Evolutionary conservation across 2,329 filamentous ascomycete species (phyloP), one percentile per base, ranked within the genome.

Genomic region (Trichoderma lentiforme): DNA sequence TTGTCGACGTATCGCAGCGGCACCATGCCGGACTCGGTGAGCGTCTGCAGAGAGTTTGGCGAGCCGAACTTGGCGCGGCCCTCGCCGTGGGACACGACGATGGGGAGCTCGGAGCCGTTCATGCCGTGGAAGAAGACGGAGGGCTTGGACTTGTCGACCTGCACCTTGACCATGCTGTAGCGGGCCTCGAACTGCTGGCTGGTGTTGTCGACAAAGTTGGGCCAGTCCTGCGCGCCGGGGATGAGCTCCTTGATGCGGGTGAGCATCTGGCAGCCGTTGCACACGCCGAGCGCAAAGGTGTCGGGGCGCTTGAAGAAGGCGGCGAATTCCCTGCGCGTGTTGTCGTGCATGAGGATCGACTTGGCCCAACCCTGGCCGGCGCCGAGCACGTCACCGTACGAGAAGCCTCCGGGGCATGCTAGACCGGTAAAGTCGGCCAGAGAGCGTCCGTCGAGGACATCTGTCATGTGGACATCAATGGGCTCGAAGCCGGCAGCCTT

Each of bases 311-410:
- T 87, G 84, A 98, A 98, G 87, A 98, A 98, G 63, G 85, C 82
- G 77, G 92, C 85, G 83, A 98, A 98, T 76, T 95, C 92, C 71
- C 87, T 86, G 56, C 94, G 90, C 2, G 88, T 87, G 56, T 91
- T 91, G 71, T 91, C 88, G 82, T 98, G 94, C 81, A 97, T 88
- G 21, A 98, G 88, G 51, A 98, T 94, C 2, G 93, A 95, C 83
- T 97, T 95, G 5, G 96, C 94, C 96, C 96, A 99, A 57, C 96
- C 96, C 78, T 95, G 92, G 68, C 96, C 96, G n/a, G 96, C 96
- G 72, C 95, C 96, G 0, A 98, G 81, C 18, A 85, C 84, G 76
- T 95, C 93, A 76, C 94, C 94, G 80, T 97, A 98, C 18, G 93
- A 97, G 88, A 99, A 98, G 64, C 96, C 96, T 79, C 96, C 96